phyloP scores from a whole-genome alignment of 352 stramenopile species.

The Globisporangium parvum region DNA sequence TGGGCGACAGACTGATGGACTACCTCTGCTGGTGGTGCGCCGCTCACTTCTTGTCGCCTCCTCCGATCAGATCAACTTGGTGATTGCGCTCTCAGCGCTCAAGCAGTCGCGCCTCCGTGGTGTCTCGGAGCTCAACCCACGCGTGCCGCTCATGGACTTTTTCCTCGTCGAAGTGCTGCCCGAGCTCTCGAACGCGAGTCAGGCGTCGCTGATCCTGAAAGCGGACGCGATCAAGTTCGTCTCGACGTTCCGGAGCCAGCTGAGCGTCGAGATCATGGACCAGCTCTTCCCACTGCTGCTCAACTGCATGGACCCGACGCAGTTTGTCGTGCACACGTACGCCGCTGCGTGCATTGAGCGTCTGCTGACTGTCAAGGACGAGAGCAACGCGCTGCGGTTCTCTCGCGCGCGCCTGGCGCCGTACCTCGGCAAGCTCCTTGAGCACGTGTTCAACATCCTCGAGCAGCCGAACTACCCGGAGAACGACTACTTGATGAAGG shows the following conservation, averaged over 20 bases:
- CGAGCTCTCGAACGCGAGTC: constrained; percentile 85
- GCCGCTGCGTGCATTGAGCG: constrained; percentile 94
- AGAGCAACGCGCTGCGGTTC: constrained; percentile 52
- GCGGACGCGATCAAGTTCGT: constrained; percentile 98
- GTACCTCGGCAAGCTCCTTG: constrained; percentile 91
- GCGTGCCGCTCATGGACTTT: constrained; percentile 96
- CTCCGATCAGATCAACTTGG: constrained; percentile 77
- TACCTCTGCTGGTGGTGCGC: background rate
- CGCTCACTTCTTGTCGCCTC: too few species aligned
- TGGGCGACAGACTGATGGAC: background rate
- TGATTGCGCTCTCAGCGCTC: constrained; percentile 94
- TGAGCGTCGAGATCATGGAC: constrained; percentile 89
- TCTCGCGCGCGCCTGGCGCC: constrained; percentile 84
- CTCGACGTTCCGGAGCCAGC: constrained; percentile 96
- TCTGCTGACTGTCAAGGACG: constrained; percentile 93
- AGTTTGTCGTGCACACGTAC: constrained; percentile 98
- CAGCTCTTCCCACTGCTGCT: constrained; percentile 92
- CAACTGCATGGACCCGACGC: constrained; percentile 74
- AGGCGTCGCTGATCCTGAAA: constrained; percentile 92
- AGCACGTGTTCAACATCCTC: constrained; percentile 94
- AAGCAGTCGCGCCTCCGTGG: constrained; percentile 90
- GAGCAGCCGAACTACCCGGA: constrained; percentile 92
- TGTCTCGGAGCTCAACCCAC: constrained; percentile 93
- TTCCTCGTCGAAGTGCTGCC: constrained; percentile 92
- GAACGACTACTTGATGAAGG: constrained; percentile 99